Base-by-base conservation (phyloP, 345 rosid species). In the Populus deltoides region DNA sequence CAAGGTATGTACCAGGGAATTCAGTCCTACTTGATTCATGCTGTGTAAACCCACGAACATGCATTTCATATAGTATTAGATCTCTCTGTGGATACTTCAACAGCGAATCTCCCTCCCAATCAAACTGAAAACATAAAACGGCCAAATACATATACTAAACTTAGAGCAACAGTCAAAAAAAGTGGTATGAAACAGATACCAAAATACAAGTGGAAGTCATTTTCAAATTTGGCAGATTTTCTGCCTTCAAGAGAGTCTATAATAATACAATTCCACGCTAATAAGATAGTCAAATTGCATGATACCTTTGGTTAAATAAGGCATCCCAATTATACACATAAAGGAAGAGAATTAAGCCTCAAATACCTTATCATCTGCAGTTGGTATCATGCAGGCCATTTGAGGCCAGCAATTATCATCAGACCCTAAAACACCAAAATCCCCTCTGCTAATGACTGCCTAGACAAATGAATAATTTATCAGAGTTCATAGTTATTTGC, bases 91-190 rank as follows among this genome's bases (percentile, higher is more conserved):
- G 90, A 76, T 88, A 79, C 88, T 85, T 90, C 87, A 89, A 83
- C 39, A 89, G 98, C 79, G 93, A 86, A 90, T 95, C 99, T 71
- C 99, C 99, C 79, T 95, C 97, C 99, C 99, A 95, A 76, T 95
- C 97, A 88, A 95, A 92, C 99, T 95, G 90, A 75, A 84, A 67
- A 85, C 18, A 68, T 38, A 45, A 78, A 77, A 79, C n/a, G 51
- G 53, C 12, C 57, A 83, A 77, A 72, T 63, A 71, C 57, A 38
- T 33, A 27, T 66, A 63, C 38, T 53, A 53, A 20, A 57, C n/a
- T 59, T 39, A 12, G 17, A 41, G 59, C 9, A 53, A 20, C n/a
- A 24, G 49, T 43, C 41, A 38, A 53, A 27, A 15, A 39, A 27
- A 75, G 22, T n/a, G 10, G 73, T 29, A 27, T n/a, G 24, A 24